Conservation (phyloP, 306 rosid species). For the Glycyrrhiza uralensis region DNA sequence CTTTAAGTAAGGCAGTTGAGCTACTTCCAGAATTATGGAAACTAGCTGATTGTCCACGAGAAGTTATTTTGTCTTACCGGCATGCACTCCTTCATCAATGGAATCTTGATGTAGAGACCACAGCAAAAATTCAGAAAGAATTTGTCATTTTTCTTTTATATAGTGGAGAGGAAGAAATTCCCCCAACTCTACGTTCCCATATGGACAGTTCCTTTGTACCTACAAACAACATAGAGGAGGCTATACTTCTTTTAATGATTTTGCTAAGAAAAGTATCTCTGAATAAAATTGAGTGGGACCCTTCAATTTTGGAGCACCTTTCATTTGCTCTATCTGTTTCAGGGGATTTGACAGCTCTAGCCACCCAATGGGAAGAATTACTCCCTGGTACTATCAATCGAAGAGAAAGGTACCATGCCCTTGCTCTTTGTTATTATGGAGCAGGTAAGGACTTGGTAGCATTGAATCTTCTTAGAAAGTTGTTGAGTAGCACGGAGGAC, state of each 20-base stretch:
- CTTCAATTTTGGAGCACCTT: conserved; percentile 91
- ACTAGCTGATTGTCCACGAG: conserved; percentile 66
- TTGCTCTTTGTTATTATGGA: conserved; percentile 83
- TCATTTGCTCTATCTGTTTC: conserved; percentile 82
- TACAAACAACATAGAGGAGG: conserved; percentile 85
- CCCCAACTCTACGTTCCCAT: conserved; percentile 80
- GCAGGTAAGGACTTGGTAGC: conserved; percentile 69
- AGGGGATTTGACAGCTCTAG: conserved; percentile 72
- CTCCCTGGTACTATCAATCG: conserved; percentile 59
- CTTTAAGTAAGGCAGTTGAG: conserved; percentile 64
- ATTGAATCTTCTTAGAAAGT: conserved; percentile 63
- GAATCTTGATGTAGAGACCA: conserved; percentile 63
- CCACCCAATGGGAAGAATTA: conserved; percentile 70
- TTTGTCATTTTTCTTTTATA: conserved; percentile 79
- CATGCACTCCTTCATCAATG: conserved; percentile 67
- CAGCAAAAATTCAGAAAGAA: conserved; percentile 75
- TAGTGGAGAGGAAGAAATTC: conserved; percentile 76
- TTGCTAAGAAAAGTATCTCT: conserved; percentile 58
- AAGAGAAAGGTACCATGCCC: conserved; percentile 51
- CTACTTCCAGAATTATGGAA: conserved; percentile 94
- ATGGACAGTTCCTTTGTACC: conserved; percentile 79
- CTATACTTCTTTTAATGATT: conserved; percentile 86
- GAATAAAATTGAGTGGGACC: conserved; percentile 83
- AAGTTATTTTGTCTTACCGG: conserved; percentile 72
- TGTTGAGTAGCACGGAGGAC: conserved; percentile 57